A percentile compares a stretch with the other conserved stretches of the same genome.
These are phyloP conservation scores for Fusarium buharicum DNA, from an alignment of 2,329 filamentous ascomycete species.

Conservation along the genomic window DNA sequence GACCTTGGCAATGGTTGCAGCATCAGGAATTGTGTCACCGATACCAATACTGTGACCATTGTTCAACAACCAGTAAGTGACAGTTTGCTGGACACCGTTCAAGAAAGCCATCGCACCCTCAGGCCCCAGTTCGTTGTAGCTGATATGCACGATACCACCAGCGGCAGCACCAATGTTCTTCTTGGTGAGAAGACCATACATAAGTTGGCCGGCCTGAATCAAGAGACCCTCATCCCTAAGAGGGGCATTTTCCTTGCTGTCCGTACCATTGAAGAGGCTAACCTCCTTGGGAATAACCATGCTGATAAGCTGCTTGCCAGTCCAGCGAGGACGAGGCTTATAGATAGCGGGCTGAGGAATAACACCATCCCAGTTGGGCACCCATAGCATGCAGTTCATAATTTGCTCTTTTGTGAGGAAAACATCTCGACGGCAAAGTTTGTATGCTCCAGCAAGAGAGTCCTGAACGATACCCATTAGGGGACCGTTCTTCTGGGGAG, in stretches of 20 bases:
- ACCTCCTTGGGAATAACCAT: constrained; percentile 89
- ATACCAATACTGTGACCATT: constrained; percentile 98
- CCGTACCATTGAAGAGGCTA: constrained; percentile 74
- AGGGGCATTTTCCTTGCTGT: constrained; percentile 69
- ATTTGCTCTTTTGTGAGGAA: constrained; percentile 91
- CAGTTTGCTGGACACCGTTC: constrained; percentile 92
- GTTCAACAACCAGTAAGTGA: constrained; percentile 97
- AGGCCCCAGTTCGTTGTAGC: constrained; percentile 93
- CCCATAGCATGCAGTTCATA: constrained; percentile 98
- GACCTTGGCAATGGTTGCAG: constrained; percentile 83
- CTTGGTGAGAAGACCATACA: constrained; percentile 92
- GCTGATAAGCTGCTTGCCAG: constrained; percentile 96
- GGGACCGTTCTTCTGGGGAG: constrained; percentile 94
- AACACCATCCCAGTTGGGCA: constrained; percentile 95
- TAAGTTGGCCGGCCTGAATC: constrained; percentile 86
- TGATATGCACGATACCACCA: constrained; percentile 93
- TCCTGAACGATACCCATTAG: constrained; percentile 99
- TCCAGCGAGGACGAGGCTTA: constrained; percentile 94
- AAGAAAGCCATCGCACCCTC: constrained; percentile 92
- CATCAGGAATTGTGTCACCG: constrained; percentile 95
- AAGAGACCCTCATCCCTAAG: constrained; percentile 81
- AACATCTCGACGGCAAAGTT: constrained; percentile 91
- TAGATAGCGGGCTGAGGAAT: constrained; percentile 94
- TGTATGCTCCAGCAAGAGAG: constrained; percentile 95
- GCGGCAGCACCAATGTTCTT: constrained; percentile 91